These are phyloP conservation scores for Talaromyces borbonicus DNA, from an alignment of 495 filamentous ascomycete species.

Conservation along the genomic window DNA sequence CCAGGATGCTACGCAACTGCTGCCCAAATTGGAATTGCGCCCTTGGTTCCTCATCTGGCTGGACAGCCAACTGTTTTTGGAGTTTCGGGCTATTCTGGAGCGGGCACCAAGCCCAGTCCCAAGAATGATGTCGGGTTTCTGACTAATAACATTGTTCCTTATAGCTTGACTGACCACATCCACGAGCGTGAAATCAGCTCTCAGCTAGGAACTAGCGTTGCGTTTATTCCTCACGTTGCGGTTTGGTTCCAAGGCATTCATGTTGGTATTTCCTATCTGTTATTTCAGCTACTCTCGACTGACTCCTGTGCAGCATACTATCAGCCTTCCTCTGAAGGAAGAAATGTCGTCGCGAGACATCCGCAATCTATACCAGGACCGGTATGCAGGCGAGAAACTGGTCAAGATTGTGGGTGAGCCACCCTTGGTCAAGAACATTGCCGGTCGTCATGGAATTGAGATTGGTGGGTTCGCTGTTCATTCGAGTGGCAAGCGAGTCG, in stretches of 20 bases:
- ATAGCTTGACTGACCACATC: constrained; percentile 90
- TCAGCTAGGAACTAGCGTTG: constrained; percentile 68
- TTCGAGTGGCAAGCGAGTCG: constrained; percentile 76
- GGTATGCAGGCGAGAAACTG: constrained; percentile 89
- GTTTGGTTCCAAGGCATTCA: constrained; percentile 97
- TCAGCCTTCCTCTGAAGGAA: constrained; percentile 76
- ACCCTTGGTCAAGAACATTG: constrained; percentile 79
- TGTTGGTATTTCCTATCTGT: constrained; percentile 20
- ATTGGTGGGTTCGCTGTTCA: constrained; percentile 93
- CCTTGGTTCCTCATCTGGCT: constrained; percentile 66
- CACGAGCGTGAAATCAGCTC: constrained; percentile 84
- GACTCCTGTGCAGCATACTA: constrained; percentile 52
- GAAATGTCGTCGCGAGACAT: constrained; percentile 86
- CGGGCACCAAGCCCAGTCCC: constrained; percentile 87
- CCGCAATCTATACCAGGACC: constrained; percentile 87
- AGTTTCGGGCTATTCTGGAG: constrained; percentile 91
- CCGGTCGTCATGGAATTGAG: constrained; percentile 84
- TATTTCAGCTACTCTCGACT: constrained; percentile 13
- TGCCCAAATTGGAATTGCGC: constrained; percentile 85
- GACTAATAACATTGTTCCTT: constrained; percentile 83
- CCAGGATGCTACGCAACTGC: constrained; percentile 96
- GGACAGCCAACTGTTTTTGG: constrained; percentile 84
- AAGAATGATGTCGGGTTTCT: constrained; percentile 93
- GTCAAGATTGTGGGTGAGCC: constrained; percentile 86
- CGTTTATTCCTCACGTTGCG: constrained; percentile 92